Percentiles rank a stretch among this genome's conserved stretches.
phyloP scores from a whole-genome alignment of 148 eudicot species.

The Hydrangea macrophylla region DNA sequence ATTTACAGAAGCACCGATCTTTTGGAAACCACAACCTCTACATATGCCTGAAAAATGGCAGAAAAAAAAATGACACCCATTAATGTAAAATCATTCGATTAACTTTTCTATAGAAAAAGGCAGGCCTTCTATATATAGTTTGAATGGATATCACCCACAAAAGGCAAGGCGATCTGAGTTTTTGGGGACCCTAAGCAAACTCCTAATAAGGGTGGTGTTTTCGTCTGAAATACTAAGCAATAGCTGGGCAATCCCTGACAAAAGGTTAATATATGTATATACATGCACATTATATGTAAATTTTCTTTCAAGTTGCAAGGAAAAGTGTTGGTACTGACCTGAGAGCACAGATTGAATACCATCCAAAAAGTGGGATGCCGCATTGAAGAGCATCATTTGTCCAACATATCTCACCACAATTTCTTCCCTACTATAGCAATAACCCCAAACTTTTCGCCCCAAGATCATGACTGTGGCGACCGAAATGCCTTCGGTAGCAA shows the following conservation, averaged over 20 bases:
- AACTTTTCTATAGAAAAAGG: neutral
- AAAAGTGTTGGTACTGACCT: slow-evolving; percentile 13
- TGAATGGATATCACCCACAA: too few relatives aligned
- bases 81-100: too few relatives aligned
- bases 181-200: too few relatives aligned
- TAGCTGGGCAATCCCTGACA: too few relatives aligned
- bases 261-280: too few relatives aligned
- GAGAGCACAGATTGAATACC: slow-evolving; percentile 37
- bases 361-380: neutral
- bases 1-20: slow-evolving; percentile 24
- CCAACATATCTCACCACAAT: slow-evolving; percentile 33
- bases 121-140: too few relatives aligned
- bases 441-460: slow-evolving; percentile 34
- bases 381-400: slow-evolving; percentile 26
- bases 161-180: too few relatives aligned
- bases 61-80: neutral
- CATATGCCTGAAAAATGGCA: slow-evolving; percentile 12
- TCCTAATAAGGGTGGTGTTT: too few relatives aligned
- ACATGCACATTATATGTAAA: too few relatives aligned
- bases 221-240: too few relatives aligned
- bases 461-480: slow-evolving; percentile 17
- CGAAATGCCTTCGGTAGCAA: slow-evolving; percentile 23
- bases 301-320: too few relatives aligned
- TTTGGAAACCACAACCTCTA: slow-evolving; percentile 34
- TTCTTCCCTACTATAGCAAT: slow-evolving; percentile 30